phyloP scores from a whole-genome alignment of 169 alveolate genomes.

The Eimeria falciformis region DNA sequence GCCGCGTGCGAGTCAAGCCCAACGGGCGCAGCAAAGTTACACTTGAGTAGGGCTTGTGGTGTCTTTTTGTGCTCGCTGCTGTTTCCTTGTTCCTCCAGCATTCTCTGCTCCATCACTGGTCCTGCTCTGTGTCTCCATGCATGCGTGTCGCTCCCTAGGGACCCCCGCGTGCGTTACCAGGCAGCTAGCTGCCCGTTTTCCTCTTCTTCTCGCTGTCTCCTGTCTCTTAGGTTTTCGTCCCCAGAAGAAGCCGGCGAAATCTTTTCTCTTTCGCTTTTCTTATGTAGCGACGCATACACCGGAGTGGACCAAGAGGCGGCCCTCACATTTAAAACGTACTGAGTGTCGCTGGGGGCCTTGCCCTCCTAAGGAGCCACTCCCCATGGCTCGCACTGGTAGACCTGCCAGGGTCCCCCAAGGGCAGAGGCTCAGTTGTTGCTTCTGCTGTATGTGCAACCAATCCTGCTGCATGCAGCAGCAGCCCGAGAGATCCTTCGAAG shows the following conservation, averaged over 20 bases:
- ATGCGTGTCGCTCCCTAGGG: too few species aligned
- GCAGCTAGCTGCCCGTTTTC: too few species aligned
- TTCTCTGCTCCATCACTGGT: too few species aligned
- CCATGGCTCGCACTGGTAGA: not conserved
- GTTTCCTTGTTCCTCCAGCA: not conserved
- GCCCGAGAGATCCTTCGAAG: too few species aligned
- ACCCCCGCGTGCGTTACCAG: too few species aligned
- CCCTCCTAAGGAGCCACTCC: not conserved
- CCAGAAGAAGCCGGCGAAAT: conserved; percentile 37
- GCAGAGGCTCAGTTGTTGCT: too few species aligned
- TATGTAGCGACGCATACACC: conserved; percentile 53
- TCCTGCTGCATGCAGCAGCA: too few species aligned
- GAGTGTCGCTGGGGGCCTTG: not conserved
- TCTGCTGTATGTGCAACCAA: too few species aligned
- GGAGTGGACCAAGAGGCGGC: conserved; percentile 58
- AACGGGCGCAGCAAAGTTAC: conserved; percentile 7
- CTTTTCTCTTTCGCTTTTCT: conserved; percentile 44
- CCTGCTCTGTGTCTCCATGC: too few species aligned
- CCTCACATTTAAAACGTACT: conserved; percentile 16
- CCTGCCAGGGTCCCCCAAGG: not conserved
- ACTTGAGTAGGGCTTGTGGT: conserved; percentile 39
- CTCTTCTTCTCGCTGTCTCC: not conserved
- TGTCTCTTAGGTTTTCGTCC: conserved; percentile 50
- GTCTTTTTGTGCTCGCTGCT: not conserved
- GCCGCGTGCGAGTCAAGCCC: conserved; percentile 63